Evolutionary conservation across 805 yeast species (phyloP), one percentile per base, ranked within the genome.

Genomic region (Saccharomyces eubayanus): DNA sequence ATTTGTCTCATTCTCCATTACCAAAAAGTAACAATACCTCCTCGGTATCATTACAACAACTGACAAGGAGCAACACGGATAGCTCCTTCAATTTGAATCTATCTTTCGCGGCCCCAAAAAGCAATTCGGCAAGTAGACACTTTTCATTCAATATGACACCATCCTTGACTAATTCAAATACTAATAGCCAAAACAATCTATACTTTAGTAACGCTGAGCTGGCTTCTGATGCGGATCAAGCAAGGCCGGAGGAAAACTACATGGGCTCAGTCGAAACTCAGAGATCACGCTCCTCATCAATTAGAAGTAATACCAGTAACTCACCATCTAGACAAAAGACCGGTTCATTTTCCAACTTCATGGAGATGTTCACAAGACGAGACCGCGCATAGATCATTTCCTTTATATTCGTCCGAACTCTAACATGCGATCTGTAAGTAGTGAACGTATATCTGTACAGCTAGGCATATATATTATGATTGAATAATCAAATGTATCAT

Each of bases 91-190:
- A 48, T 53, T 8, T 46, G 16, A 10, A 21, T 47, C 27, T 51
- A 49, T 27, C 52, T 51, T 14, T 45, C 54, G 40, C 41, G 14
- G 20, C 28, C 43, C 51, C 59, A 41, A 57, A 60, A 45, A 57
- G 48, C 50, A 59, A 56, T 21, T 53, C 63, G 3, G 60, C 62
- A 6, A 56, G 59, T 11, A 63, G 63, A 47, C 63, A 63, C 20
- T 61, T 61, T 51, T 62, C 67, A 8, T 63, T 67, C 49, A 59
- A 62, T 36, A 66, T 67, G 70, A 65, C 69, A 20, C 67, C 69
- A 8, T 55, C 59, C 8, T 60, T 55, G 20, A 31, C 5, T 36
- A 16, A n/a, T 36, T 36, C 43, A 16, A 16, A 5, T 16, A n/a
- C 10, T 24, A 36, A 36, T 24, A 24, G 24, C 3, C 24, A 24